Percentiles rank a stretch among this genome's conserved stretches.
Conservation (phyloP, 2,329 filamentous ascomycete species). For the Talaromyces sp. region DNA sequence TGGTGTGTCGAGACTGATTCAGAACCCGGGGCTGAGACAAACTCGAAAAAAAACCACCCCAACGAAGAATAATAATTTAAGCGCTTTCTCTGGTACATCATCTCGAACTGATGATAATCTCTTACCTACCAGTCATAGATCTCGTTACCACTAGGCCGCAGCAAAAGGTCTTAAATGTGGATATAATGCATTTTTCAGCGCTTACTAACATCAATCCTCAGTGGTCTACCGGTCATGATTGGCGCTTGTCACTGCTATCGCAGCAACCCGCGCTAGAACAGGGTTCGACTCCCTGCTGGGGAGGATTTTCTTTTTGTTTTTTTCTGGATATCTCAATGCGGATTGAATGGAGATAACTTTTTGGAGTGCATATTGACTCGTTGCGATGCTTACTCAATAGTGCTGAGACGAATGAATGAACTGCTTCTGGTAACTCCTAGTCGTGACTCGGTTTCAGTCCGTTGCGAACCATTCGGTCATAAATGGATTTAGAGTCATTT, state of each 20-base stretch:
- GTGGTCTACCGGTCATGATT: conserved; percentile 5
- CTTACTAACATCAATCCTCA: neutral
- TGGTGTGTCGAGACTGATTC: conserved; percentile 2
- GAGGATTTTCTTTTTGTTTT: neutral
- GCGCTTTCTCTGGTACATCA: neutral
- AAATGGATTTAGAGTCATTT: too few relatives aligned
- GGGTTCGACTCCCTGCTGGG: conserved; percentile 2
- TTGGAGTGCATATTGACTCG: neutral
- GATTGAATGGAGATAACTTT: neutral
- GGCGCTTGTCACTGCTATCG: conserved; percentile 1
- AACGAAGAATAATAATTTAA: neutral
- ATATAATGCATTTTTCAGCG: neutral
- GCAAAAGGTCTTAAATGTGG: too few relatives aligned
- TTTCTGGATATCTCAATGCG: neutral
- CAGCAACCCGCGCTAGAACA: conserved; percentile 4
- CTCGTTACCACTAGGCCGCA: neutral
- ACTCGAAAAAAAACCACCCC: neutral
- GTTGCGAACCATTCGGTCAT: too few relatives aligned
- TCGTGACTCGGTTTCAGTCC: too few relatives aligned
- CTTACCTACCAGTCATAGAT: neutral
- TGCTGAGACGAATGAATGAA: neutral
- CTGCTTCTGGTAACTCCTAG: too few relatives aligned
- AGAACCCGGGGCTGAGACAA: neutral
- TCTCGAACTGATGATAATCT: too few relatives aligned
- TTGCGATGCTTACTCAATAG: neutral